A percentile compares a stretch with the other conserved stretches of the same genome.
Evolutionary conservation across 345 rosid genomes (phyloP).

Genomic region (Corchorus capsularis): DNA sequence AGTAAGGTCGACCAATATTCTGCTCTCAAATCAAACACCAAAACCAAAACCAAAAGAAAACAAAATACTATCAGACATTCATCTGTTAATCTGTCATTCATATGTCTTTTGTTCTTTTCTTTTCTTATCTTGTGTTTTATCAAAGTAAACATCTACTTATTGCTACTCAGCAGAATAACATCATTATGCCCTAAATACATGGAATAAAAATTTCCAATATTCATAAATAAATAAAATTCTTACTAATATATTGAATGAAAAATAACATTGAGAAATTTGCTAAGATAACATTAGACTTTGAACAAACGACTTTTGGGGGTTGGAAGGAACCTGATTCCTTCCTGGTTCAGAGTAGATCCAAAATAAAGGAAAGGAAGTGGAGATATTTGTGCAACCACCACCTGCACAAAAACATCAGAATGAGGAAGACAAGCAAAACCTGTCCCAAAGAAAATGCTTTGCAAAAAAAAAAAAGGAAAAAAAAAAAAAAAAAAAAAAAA

Average conservation of each 20-base stretch:
- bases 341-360: neutral
- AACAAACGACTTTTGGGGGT: neutral
- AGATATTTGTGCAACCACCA: neutral
- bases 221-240: too few relatives aligned
- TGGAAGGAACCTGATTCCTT: neutral
- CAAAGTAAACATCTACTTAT: neutral
- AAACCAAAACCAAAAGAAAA: neutral
- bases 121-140: too few relatives aligned
- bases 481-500: too few relatives aligned
- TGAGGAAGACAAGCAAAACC: neutral
- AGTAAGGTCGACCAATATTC: neutral
- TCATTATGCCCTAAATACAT: too few relatives aligned
- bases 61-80: too few relatives aligned
- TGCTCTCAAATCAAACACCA: neutral
- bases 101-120: neutral
- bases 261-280: too few relatives aligned
- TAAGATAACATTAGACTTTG: neutral
- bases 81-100: neutral
- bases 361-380: neutral
- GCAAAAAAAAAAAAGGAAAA: too few relatives aligned
- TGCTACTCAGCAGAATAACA: neutral
- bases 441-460: neutral
- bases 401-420: constrained; percentile 5
- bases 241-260: too few relatives aligned
- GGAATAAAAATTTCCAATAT: too few relatives aligned